Evolutionary conservation across 495 filamentous ascomycete species (phyloP), one percentile per base, ranked within the genome.

Genomic region (Hyphodiscus hymeniophilus): DNA sequence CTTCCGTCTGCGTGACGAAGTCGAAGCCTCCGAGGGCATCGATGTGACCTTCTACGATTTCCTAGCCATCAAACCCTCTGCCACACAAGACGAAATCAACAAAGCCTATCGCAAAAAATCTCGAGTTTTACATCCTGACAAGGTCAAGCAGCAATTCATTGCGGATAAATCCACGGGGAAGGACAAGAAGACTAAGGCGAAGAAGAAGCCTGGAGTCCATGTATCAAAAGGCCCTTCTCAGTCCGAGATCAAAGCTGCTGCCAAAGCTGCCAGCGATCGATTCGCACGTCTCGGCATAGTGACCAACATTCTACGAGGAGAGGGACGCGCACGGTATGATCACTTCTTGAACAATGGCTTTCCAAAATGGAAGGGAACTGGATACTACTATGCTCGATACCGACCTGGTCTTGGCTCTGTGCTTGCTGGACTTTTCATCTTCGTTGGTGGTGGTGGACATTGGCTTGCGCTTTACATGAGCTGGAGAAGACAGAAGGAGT

Each of bases 1-100:
- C 68, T 99, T 99, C 69, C 82, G 87, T 46, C 74, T 97, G 47
- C 82, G 80, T 52, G 88, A 95, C 69, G 94, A 97, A 59, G 68
- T 99, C 32, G 69, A 77, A 38, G 66, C 79, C 12, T 60, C 76
- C 53, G 90, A 97, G 67, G 94, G 90, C 22, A 46, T 70, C 41
- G 83, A 85, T 49, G 76, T 87, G 43, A 94, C 87, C 48, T 99
- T 97, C 74, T 99, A 99, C 76, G 85, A 92, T 58, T 92, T 94
- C 69, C 67, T 98, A 45, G 89, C 82, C 56, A 72, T 94, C 39
- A 58, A 52, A 22, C 69, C 81, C 43, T 75, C 72, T 50, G 91
- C 91, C 40, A 81, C 71, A 52, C 83, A 86, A 56, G 89, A 97
- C 22, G 88, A 94, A 38, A 84, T 99, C 66, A 86, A 80, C 76